These are phyloP conservation scores for Rhododendron molle DNA, from an alignment of 148 eudicot species.

Conservation along the genomic window DNA sequence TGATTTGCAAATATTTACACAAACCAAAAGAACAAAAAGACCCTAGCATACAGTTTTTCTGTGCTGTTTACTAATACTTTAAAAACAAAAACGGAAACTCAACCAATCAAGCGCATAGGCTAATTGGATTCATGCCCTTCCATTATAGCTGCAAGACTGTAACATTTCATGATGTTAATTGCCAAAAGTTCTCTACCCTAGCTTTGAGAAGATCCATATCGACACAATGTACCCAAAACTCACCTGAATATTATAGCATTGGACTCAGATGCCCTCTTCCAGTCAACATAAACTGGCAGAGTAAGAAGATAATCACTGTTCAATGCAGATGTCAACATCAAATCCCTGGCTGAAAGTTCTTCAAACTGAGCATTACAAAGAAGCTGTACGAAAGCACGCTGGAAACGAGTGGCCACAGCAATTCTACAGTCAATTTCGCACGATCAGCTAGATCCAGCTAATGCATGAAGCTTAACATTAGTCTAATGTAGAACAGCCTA, in stretches of 20 bases:
- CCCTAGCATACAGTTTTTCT: neutral
- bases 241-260: slow-evolving; percentile 91
- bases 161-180: neutral
- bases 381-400: slow-evolving; percentile 73
- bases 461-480: slow-evolving; percentile 8
- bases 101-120: neutral
- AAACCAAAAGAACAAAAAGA: neutral
- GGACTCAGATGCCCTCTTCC: slow-evolving; percentile 85
- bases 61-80: neutral
- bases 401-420: slow-evolving; percentile 74
- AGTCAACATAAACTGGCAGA: slow-evolving; percentile 87
- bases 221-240: neutral
- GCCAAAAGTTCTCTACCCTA: neutral
- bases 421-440: slow-evolving; percentile 45
- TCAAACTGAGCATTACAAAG: slow-evolving; percentile 85
- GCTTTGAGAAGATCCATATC: neutral
- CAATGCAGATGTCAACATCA: slow-evolving; percentile 76
- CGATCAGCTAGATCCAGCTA: slow-evolving; percentile 24
- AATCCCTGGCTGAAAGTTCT: slow-evolving; percentile 84
- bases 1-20: neutral
- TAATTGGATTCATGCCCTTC: neutral
- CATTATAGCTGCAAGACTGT: neutral
- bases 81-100: neutral
- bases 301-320: slow-evolving; percentile 90
- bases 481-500: neutral